These are phyloP conservation scores for Mycena metata DNA, from an alignment of 768 basidiomycete genomes.

Conservation along the genomic window DNA sequence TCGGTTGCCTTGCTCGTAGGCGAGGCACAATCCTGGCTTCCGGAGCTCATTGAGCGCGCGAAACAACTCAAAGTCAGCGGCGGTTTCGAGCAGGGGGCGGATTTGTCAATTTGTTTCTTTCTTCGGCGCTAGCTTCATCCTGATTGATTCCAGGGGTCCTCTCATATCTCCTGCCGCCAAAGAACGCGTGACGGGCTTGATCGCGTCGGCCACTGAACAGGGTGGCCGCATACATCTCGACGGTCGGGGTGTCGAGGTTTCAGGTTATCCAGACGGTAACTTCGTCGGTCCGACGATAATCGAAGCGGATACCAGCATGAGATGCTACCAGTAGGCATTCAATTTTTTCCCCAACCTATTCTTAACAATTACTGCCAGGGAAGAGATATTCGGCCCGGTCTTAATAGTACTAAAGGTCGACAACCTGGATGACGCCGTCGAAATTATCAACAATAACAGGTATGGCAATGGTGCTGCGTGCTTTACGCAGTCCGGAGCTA, in stretches of 20 bases:
- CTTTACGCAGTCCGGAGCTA: slow-evolving; percentile 96
- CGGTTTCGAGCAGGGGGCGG: slow-evolving; percentile 89
- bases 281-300: slow-evolving; percentile 93
- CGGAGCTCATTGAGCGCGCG: slow-evolving; percentile 87
- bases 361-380: slow-evolving; percentile 57
- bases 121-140: slow-evolving; percentile 10
- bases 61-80: slow-evolving; percentile 85
- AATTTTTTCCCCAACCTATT: neutral
- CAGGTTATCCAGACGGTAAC: slow-evolving; percentile 88
- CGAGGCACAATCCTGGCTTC: slow-evolving; percentile 82
- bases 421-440: slow-evolving; percentile 90
- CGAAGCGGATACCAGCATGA: slow-evolving; percentile 86
- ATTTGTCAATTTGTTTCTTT: slow-evolving; percentile 66
- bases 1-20: slow-evolving; percentile 94
- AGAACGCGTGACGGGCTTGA: slow-evolving; percentile 78
- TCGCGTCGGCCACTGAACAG: slow-evolving; percentile 80
- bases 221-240: slow-evolving; percentile 92
- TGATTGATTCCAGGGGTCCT: slow-evolving; percentile 66
- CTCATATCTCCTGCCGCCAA: slow-evolving; percentile 89
- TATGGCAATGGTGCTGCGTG: slow-evolving; percentile 97
- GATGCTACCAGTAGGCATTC: slow-evolving; percentile 81
- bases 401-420: slow-evolving; percentile 83
- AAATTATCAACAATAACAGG: slow-evolving; percentile 88
- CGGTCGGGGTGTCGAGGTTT: slow-evolving; percentile 78
- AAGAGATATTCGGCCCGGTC: slow-evolving; percentile 97